These are phyloP conservation scores for Coprinellus aureogranulatus DNA, from an alignment of 768 basidiomycete species.

Conservation along the genomic window DNA sequence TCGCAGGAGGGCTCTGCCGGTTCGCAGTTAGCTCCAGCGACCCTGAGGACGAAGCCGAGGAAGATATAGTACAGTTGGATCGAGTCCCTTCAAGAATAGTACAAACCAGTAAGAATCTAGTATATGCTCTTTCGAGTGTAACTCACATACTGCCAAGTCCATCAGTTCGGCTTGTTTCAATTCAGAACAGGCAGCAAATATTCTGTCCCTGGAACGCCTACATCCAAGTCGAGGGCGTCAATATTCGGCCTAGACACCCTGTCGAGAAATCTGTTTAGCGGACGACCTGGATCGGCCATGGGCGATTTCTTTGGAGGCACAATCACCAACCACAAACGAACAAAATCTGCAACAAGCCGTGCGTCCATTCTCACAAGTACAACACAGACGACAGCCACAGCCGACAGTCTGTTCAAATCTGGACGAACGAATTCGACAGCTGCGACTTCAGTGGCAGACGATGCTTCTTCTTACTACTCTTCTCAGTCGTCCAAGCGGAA, in stretches of 20 bases:
- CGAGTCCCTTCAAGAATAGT: slow-evolving; percentile 73
- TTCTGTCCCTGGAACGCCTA: slow-evolving; percentile 84
- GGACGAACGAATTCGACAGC: slow-evolving; percentile 68
- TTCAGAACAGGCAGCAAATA: slow-evolving; percentile 67
- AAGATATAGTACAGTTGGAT: slow-evolving; percentile 78
- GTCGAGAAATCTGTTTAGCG: slow-evolving; percentile 82
- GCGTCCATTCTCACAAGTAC: slow-evolving; percentile 53
- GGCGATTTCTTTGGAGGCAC: slow-evolving; percentile 77
- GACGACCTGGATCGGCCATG: slow-evolving; percentile 64
- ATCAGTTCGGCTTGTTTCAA: slow-evolving; percentile 86
- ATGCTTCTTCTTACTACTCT: slow-evolving; percentile 50
- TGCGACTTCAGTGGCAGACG: slow-evolving; percentile 64
- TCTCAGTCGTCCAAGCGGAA: slow-evolving; percentile 39
- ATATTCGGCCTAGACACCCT: slow-evolving; percentile 89
- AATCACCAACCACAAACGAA: slow-evolving; percentile 63
- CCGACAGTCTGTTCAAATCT: slow-evolving; percentile 67
- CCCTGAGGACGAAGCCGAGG: slow-evolving; percentile 69
- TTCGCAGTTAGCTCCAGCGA: slow-evolving; percentile 75
- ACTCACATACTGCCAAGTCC: slow-evolving; percentile 46
- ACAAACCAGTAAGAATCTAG: slow-evolving; percentile 66
- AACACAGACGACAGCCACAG: slow-evolving; percentile 67
- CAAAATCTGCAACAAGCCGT: slow-evolving; percentile 64
- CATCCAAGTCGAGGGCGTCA: slow-evolving; percentile 73
- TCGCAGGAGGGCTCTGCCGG: slow-evolving; percentile 79
- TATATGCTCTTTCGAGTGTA: background rate